These are phyloP conservation scores for Kurtzmaniella natalensis DNA, from an alignment of 1,139 yeast species.

Conservation along the genomic window DNA sequence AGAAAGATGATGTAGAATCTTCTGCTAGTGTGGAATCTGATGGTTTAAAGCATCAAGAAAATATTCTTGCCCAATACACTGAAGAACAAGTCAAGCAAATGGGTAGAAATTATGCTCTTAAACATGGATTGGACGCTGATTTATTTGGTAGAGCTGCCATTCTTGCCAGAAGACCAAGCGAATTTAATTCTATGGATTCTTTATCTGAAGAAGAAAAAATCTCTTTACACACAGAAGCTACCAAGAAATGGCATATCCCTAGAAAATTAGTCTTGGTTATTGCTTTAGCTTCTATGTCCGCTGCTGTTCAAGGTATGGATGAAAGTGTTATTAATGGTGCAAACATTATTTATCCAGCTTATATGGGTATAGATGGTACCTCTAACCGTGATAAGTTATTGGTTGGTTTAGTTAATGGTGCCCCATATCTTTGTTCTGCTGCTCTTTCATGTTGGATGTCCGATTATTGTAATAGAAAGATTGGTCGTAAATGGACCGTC, in stretches of 20 bases:
- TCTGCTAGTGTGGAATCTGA: background rate
- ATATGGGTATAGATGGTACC: slow-evolving; percentile 46
- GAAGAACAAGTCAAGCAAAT: slow-evolving; percentile 63
- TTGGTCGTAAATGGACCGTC: slow-evolving; percentile 74
- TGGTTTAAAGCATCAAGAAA: slow-evolving; percentile 31
- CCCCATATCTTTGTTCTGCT: slow-evolving; percentile 77
- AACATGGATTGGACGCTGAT: slow-evolving; percentile 59
- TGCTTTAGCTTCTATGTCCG: slow-evolving; percentile 79
- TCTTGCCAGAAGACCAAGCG: slow-evolving; percentile 62
- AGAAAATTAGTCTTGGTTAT: slow-evolving; percentile 55
- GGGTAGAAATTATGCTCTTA: slow-evolving; percentile 67
- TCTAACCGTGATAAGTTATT: slow-evolving; percentile 59
- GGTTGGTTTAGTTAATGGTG: slow-evolving; percentile 72
- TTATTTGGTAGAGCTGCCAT: slow-evolving; percentile 73
- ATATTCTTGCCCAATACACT: slow-evolving; percentile 59
- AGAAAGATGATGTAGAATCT: slow-evolving; percentile 6
- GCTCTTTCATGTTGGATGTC: slow-evolving; percentile 69
- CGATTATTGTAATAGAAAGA: slow-evolving; percentile 56
- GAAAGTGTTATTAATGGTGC: slow-evolving; percentile 88
- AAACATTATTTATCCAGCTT: slow-evolving; percentile 58
- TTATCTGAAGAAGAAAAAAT: slow-evolving; percentile 56
- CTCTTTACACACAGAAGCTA: slow-evolving; percentile 50
- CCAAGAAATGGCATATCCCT: slow-evolving; percentile 67
- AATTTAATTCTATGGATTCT: slow-evolving; percentile 55
- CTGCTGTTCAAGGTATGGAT: slow-evolving; percentile 92